Conservation (phyloP, 1,284 basidiomycete species). For the Peniophora sp. region DNA sequence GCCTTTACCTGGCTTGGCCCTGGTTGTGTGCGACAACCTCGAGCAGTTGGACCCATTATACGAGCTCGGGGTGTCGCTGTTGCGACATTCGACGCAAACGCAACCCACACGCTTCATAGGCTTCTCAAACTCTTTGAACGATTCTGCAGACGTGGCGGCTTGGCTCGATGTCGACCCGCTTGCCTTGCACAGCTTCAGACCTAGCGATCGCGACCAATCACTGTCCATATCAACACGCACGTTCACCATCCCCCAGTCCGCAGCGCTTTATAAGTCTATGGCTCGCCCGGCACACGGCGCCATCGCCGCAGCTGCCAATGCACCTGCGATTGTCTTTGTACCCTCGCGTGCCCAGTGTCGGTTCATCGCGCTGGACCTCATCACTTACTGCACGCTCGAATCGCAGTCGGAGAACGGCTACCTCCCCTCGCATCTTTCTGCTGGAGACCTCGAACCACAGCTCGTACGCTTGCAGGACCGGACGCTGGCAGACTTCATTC, state of each 20-base stretch:
- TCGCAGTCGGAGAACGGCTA: constrained; percentile 68
- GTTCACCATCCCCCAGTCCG: constrained; percentile 84
- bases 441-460: constrained; percentile 56
- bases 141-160: constrained; percentile 71
- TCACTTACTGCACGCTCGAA: constrained; percentile 82
- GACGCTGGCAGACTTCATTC: constrained; percentile 65
- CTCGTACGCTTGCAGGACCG: constrained; percentile 57
- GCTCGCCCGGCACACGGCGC: constrained; percentile 82
- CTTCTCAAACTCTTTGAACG: constrained; percentile 71
- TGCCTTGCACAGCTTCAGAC: constrained; percentile 73
- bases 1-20: constrained; percentile 38
- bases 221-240: constrained; percentile 65
- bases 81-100: constrained; percentile 55
- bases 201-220: constrained; percentile 78
- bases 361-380: constrained; percentile 75
- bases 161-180: constrained; percentile 76
- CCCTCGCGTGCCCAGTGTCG: constrained; percentile 80
- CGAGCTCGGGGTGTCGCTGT: constrained; percentile 73
- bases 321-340: constrained; percentile 80
- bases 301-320: constrained; percentile 37
- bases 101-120: constrained; percentile 72
- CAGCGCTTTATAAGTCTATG: constrained; percentile 87
- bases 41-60: constrained; percentile 80
- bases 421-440: constrained; percentile 45
- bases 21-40: constrained; percentile 82